Evolutionary conservation across 805 yeast genomes (phyloP).

Genomic region (Sugiyamaella qingdaonensis): DNA sequence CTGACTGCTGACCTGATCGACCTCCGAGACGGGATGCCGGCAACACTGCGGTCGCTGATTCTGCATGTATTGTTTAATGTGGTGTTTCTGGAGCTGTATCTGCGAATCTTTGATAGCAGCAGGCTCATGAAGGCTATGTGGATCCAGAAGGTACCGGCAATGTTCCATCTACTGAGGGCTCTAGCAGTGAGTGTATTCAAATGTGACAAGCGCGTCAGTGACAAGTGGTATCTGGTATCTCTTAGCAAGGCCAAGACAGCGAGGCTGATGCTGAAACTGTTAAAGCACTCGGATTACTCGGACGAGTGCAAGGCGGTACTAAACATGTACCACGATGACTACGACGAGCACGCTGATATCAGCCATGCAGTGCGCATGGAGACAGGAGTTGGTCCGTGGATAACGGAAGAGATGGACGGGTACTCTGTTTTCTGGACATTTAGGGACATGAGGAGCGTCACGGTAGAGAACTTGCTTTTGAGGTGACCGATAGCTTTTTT

Average conservation of each 20-base stretch:
- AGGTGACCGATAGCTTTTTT: no score
- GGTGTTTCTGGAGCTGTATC: slow-evolving; percentile 10
- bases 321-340: slow-evolving; percentile 12
- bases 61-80: slow-evolving; percentile 12
- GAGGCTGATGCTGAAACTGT: slow-evolving; percentile 5
- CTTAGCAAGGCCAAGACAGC: slow-evolving; percentile 14
- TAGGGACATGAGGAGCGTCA: slow-evolving; percentile 15
- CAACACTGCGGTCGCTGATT: slow-evolving; percentile 8
- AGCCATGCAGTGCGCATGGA: not conserved
- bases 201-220: slow-evolving; percentile 7
- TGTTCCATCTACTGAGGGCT: slow-evolving; percentile 12
- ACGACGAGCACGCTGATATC: slow-evolving; percentile 8
- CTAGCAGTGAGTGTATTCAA: slow-evolving; percentile 13
- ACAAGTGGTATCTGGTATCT: slow-evolving; percentile 12
- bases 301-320: slow-evolving; percentile 12
- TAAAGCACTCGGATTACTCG: slow-evolving; percentile 3
- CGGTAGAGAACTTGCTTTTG: slow-evolving; percentile 11
- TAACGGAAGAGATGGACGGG: slow-evolving; percentile 11
- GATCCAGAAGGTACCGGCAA: slow-evolving; percentile 13
- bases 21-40: slow-evolving; percentile 12
- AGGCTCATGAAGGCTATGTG: slow-evolving; percentile 6
- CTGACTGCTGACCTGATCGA: slow-evolving; percentile 10
- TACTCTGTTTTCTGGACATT: slow-evolving; percentile 17
- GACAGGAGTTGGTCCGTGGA: slow-evolving; percentile 10
- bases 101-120: slow-evolving; percentile 1